Evolutionary conservation across 192 early-diverging fungal genomes (phyloP).

Genomic region (Backusella tuberculispora): DNA sequence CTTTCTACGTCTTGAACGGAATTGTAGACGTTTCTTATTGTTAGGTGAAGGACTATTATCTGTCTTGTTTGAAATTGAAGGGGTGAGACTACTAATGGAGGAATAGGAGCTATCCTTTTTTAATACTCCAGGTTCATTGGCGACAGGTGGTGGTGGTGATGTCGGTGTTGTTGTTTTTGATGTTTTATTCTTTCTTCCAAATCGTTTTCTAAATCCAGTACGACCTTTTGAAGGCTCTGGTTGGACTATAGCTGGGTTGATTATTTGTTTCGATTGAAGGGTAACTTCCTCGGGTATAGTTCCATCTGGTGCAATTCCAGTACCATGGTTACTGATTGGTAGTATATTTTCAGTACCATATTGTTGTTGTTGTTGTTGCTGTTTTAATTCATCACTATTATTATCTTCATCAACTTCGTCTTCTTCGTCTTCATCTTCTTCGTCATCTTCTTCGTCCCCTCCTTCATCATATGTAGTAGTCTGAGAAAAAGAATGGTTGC

Average conservation of each 20-base stretch:
- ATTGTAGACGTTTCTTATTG: background rate
- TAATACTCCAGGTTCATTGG: background rate
- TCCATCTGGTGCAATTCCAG: background rate
- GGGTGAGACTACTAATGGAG: background rate
- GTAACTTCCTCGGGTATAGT: slow-evolving; percentile 3
- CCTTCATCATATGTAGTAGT: background rate
- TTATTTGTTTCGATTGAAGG: background rate
- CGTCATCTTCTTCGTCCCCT: background rate
- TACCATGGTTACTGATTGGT: background rate
- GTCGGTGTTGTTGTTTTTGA: background rate
- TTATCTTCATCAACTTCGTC: background rate
- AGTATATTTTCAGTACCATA: background rate
- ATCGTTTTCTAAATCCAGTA: background rate
- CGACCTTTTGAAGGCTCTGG: background rate
- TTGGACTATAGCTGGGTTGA: background rate
- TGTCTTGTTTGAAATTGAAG: slow-evolving; percentile 2
- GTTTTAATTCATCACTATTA: background rate
- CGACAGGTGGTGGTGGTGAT: background rate
- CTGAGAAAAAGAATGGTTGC: background rate
- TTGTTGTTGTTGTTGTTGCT: background rate
- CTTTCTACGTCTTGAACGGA: slow-evolving; percentile 28
- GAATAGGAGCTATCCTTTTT: slow-evolving; percentile 14
- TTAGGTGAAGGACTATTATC: background rate
- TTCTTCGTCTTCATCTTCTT: background rate
- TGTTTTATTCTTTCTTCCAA: background rate